Evolutionary conservation across 495 filamentous ascomycete genomes (phyloP).

Genomic region (Trichoderma reesei): DNA sequence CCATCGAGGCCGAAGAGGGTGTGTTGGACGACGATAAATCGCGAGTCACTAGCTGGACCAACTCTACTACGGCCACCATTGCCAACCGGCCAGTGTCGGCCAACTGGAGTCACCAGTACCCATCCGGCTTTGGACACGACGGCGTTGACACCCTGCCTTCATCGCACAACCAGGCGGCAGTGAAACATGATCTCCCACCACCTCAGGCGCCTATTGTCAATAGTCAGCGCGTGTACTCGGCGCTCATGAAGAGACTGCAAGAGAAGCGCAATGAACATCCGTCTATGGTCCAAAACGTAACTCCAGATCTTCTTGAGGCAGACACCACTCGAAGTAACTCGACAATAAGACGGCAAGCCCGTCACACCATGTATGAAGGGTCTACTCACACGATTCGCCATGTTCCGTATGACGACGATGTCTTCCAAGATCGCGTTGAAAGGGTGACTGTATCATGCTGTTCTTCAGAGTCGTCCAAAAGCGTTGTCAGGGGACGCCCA

Average conservation of each 20-base stretch:
- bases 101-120: conserved; percentile 29
- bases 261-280: conserved; percentile 17
- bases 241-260: conserved; percentile 58
- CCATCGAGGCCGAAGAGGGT: conserved; percentile 38
- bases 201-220: conserved; percentile 30
- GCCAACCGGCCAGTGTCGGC: conserved; percentile 28
- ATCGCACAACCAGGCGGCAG: not conserved
- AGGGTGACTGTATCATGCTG: conserved; percentile 11
- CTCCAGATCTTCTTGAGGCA: conserved; percentile 13
- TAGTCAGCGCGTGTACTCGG: conserved; percentile 61
- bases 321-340: not conserved
- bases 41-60: conserved; percentile 67
- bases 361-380: conserved; percentile 12
- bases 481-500: not conserved
- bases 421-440: not conserved
- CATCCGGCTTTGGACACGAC: not conserved
- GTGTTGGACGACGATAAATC: conserved; percentile 46
- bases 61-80: conserved; percentile 43
- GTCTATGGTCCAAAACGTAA: not conserved
- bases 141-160: not conserved
- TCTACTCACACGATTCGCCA: conserved; percentile 24
- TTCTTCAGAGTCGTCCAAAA: not conserved
- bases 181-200: no score
- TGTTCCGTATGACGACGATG: conserved; percentile 11
- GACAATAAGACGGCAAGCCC: not conserved